A percentile compares a stretch with the other conserved stretches of the same genome.
phyloP scores from a whole-genome alignment of 2,329 filamentous ascomycete species.

The Alternaria conjuncta region DNA sequence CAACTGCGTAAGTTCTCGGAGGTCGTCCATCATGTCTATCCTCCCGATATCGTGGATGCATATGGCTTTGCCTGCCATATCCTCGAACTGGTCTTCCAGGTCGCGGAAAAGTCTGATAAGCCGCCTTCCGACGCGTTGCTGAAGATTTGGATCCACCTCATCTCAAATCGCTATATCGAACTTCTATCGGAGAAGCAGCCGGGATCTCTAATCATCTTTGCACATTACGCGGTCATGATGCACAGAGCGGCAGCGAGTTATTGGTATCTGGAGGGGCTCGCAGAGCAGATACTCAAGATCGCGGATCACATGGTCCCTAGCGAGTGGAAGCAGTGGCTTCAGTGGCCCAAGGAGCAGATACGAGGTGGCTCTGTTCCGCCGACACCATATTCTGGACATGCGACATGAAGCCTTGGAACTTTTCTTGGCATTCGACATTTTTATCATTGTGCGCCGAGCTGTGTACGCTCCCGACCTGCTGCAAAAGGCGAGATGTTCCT shows the following conservation, averaged over 20 bases:
- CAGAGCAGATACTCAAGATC: constrained; percentile 34
- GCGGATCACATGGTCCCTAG: constrained; percentile 31
- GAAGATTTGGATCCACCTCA: constrained; percentile 36
- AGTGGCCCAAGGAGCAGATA: constrained; percentile 39
- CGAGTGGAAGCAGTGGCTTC: constrained; percentile 37
- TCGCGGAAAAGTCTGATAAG: constrained; percentile 13
- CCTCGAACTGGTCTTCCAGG: constrained; percentile 29
- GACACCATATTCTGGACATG: constrained; percentile 5
- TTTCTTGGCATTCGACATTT: not conserved
- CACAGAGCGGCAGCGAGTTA: constrained; percentile 25
- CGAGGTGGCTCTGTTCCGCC: constrained; percentile 1
- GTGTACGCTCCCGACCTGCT: not conserved
- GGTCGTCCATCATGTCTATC: constrained; percentile 32
- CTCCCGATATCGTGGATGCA: constrained; percentile 36
- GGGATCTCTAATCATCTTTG: constrained; percentile 44
- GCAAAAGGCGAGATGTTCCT: not conserved
- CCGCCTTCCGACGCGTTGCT: constrained; percentile 33
- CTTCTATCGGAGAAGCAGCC: constrained; percentile 38
- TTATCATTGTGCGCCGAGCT: not conserved
- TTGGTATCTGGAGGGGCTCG: constrained; percentile 35
- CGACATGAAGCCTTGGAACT: not conserved
- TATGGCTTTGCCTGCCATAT: constrained; percentile 32
- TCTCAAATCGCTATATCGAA: constrained; percentile 35
- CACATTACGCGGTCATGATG: constrained; percentile 46
- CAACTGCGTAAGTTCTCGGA: constrained; percentile 34